Evolutionary conservation across 2,329 filamentous ascomycete species (phyloP), one percentile per base, ranked within the genome.

Genomic region (Microdochium bolleyi): DNA sequence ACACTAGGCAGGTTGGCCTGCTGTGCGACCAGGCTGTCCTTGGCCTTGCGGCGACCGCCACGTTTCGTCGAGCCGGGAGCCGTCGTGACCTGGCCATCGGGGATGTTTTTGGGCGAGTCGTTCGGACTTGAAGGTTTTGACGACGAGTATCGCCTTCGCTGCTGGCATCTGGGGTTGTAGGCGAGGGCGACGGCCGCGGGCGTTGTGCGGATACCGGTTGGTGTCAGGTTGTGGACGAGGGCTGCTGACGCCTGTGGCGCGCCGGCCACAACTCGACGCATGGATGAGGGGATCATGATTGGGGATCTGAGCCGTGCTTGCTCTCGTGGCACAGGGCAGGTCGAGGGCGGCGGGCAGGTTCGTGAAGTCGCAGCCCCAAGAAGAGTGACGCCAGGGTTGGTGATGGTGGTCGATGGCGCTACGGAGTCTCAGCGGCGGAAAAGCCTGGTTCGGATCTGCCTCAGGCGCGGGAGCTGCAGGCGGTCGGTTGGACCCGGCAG

Each of bases 1-100:
- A 92, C 88, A 66, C 82, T 85, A 38, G 88, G 88, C 54, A 90
- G 75, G 60, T 82, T 82, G 51, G 73, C 74, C 58, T 78, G 71
- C 48, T 72, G 67, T 53, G 74, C 72, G 55, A 76, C 73, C 53
- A 71, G 67, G 53, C 67, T 65, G 54, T 78, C 77, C 67, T 82
- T 84, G 56, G 69, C 68, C 70, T 82, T 84, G 63, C 78, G 77
- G 68, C 78, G 83, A 57, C 70, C 68, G 53, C 66, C 75, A 75
- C 68, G 71, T 67, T 58, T 73, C 62, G 61, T 67, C 57, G 75
- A 68, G 24, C 73, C 62, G 3, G 77, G 73, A 34, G 61, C 56
- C 2, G 78, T 64, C 9, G 78, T 72, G 5, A 82, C 76, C 62
- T 77, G 71, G 44, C 70, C 72, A 49, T 76, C 69, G 8, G 78